Evolutionary conservation across 2,329 filamentous ascomycete species (phyloP).

Genomic region (Ascochyta lentis): DNA sequence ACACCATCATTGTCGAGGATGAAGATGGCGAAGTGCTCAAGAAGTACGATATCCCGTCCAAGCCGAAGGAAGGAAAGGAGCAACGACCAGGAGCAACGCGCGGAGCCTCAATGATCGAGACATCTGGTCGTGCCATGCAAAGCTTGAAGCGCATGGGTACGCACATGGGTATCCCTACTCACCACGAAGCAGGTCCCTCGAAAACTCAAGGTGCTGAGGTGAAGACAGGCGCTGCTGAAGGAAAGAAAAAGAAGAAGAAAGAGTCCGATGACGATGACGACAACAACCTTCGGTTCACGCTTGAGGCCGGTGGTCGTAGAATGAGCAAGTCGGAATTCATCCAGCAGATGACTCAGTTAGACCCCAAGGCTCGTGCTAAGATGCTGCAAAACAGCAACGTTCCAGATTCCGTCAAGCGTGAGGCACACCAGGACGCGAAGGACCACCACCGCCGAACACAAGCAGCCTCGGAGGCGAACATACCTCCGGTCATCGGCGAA

Average conservation of each 20-base stretch:
- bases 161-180: conserved; percentile 55
- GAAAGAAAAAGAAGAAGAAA: conserved; percentile 36
- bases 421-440: conserved; percentile 53
- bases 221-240: conserved; percentile 8
- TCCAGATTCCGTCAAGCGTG: conserved; percentile 56
- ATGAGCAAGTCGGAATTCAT: conserved; percentile 86
- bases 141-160: conserved; percentile 60
- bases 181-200: conserved; percentile 34
- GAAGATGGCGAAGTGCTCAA: conserved; percentile 87
- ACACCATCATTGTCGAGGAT: conserved; percentile 89
- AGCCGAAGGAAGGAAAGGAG: conserved; percentile 47
- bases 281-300: conserved; percentile 75
- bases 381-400: conserved; percentile 57
- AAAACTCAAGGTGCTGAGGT: conserved; percentile 18
- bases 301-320: conserved; percentile 72
- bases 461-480: conserved; percentile 37
- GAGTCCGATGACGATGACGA: conserved; percentile 72
- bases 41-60: conserved; percentile 74
- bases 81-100: conserved; percentile 37
- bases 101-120: conserved; percentile 42
- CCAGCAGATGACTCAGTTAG: conserved; percentile 73
- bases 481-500: conserved; percentile 43
- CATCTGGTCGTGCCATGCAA: conserved; percentile 50
- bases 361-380: conserved; percentile 67
- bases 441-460: conserved; percentile 43